phyloP scores from a whole-genome alignment of 2,329 filamentous ascomycete species.

The Monosporascus ibericus region DNA sequence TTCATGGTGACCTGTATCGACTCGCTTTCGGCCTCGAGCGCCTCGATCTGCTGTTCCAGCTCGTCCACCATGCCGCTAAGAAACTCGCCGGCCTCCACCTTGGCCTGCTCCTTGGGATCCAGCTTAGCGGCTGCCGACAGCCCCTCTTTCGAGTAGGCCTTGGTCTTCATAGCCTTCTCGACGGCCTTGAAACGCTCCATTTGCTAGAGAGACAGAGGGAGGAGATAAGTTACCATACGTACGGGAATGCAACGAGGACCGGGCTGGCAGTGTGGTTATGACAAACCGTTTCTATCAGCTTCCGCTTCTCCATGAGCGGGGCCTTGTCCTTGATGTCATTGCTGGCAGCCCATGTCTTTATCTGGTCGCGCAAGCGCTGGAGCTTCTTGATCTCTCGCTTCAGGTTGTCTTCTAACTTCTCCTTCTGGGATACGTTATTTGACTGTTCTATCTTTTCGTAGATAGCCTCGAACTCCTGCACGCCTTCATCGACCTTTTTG shows the following conservation, averaged over 20 bases:
- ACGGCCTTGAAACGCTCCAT: conserved; percentile 99
- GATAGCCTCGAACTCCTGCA: conserved; percentile 85
- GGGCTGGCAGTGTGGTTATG: conserved; percentile 1
- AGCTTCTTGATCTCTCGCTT: conserved; percentile 99
- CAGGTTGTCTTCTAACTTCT: conserved; percentile 95
- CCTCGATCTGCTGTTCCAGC: conserved; percentile 88
- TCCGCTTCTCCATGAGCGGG: conserved; percentile 86
- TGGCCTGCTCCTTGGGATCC: conserved; percentile 96
- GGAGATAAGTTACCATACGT: conserved; percentile 8
- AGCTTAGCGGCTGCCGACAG: conserved; percentile 85
- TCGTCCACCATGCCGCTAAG: conserved; percentile 83
- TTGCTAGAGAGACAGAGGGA: conserved; percentile 52
- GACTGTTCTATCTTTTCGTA: conserved; percentile 97
- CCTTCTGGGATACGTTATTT: conserved; percentile 89
- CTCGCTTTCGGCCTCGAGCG: conserved; percentile 85
- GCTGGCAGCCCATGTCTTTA: conserved; percentile 97
- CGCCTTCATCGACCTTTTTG: conserved; percentile 94
- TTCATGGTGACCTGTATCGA: conserved; percentile 82
- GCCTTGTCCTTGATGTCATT: conserved; percentile 99
- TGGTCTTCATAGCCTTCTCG: conserved; percentile 99
- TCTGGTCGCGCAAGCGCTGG: conserved; percentile 92
- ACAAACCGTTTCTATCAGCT: conserved; percentile 92
- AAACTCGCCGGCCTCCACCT: conserved; percentile 82
- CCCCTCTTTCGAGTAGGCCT: conserved; percentile 98
- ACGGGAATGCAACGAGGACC: conserved; percentile 1